Evolutionary conservation across 805 yeast species (phyloP), one percentile per base, ranked within the genome.

Genomic region (Debaryomyces tyrocola): DNA sequence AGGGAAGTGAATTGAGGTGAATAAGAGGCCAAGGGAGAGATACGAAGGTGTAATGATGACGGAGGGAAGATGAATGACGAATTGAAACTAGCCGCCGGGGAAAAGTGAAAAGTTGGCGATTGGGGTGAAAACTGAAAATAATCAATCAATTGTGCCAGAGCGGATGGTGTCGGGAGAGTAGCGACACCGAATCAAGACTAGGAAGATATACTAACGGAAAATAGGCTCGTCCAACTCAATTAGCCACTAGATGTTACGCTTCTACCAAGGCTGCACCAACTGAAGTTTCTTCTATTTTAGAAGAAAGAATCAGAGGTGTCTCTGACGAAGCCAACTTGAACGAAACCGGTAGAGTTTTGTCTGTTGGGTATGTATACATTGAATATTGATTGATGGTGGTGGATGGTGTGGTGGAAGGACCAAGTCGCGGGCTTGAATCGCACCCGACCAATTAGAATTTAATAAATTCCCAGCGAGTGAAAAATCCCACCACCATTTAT

Each of bases 241-340:
- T 77, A 61, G 76, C 80, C 66, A 81, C 85, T 60, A 82, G 81
- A 66, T 85, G 96, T 77, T 89, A 83, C 73, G 97, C 97, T 69
- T 83, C 91, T 50, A 91, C 94, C 60, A 94, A 94, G 85, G 94
- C 98, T 69, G 90, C 96, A 64, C 98, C 99, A 73, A 94, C 98
- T 62, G 99, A 94, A 82, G 99, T 94, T 60, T 91, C 99, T 62
- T 90, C 98, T 52, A 94, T 94, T 79, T 85, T 94, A 70, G 99
- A 94, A 82, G 96, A 94, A 78, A 90, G 96, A 80, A 94, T 94
- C 82, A 91, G 97, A 82, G 99, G 99, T 79, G 95, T 92, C 66
- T 84, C 96, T 57, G 94, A 90, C 68, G 98, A 92, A 78, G 89
- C 97, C 66, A 84, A 89, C 86, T 85, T 94, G 70, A 90, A 94